Base-by-base conservation (phyloP, 2,329 filamentous ascomycete species). In the Fusarium proliferatum region DNA sequence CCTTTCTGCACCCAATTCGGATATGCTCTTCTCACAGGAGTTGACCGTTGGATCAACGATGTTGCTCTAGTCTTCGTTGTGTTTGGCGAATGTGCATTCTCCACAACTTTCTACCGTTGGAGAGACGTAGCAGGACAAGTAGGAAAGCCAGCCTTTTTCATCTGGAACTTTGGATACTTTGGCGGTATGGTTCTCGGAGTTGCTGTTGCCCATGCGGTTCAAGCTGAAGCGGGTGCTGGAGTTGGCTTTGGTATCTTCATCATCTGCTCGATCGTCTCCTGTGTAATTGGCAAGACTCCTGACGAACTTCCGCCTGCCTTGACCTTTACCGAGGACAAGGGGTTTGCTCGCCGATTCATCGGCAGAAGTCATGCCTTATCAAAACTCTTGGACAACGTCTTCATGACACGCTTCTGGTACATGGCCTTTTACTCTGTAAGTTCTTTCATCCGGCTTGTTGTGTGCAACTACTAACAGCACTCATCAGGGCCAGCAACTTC, bases 1-100 rank as follows among this genome's bases (percentile, higher is more conserved):
- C 86, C 87, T 0, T 90, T 89, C 76, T 89, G 88, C 78, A 89
- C 88, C 0, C 83, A 89, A 61, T 89, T 90, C 42, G 88, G 88
- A 9, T 89, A 87, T 76, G 86, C 88, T 64, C 82, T 89, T 0
- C 82, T 90, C 5, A 84, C 86, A 33, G 88, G 87, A 2, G 83
- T 90, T 19, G 88, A 90, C 61, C 80, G 84, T 5, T 90, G 87
- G 87, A 83, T 87, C 67, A 90, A 88, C 76, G 87, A 89, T 71
- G 82, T 88, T 10, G 82, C 84, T 21, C 76, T 90, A 26, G 84
- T 89, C 56, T 87, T 90, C 76, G 85, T 90, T 58, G 84, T 90
- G 61, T 84, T 87, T 82, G 76, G 86, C 66, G 80, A 90, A 80
- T 82, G 88, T 70, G 82, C 88, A 63, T 84, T 84, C 36, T 84